Evolutionary conservation across 2,329 filamentous ascomycete genomes (phyloP).

Genomic region (Sclerotinia glacialis): DNA sequence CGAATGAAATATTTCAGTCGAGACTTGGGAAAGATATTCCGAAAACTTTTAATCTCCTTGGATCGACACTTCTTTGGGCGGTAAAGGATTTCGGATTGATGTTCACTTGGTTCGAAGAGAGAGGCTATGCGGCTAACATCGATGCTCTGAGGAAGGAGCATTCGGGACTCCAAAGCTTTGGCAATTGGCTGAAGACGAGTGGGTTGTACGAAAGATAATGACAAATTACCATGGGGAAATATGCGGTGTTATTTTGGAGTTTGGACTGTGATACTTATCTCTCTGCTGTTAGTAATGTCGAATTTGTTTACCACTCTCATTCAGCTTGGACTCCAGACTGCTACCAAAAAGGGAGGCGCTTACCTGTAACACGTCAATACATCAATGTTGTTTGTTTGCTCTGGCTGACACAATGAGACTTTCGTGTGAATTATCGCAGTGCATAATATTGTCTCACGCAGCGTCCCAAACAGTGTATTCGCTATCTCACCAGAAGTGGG

Average conservation of each 20-base stretch:
- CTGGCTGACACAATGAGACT: too few species aligned
- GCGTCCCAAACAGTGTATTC: too few species aligned
- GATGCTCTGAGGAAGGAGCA: conserved; percentile 43
- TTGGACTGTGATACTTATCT: not conserved
- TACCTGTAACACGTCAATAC: too few species aligned
- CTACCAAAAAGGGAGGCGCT: too few species aligned
- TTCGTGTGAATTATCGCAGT: too few species aligned
- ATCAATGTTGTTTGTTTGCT: too few species aligned
- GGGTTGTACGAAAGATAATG: not conserved
- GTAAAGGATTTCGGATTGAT: conserved; percentile 35
- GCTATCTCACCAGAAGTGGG: too few species aligned
- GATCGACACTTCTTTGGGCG: conserved; percentile 29
- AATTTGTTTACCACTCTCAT: too few species aligned
- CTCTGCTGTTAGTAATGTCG: not conserved
- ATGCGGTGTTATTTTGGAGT: conserved; percentile 1
- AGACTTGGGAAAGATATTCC: conserved; percentile 35
- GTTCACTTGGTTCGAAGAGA: conserved; percentile 37
- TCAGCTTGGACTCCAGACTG: too few species aligned
- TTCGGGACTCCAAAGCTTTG: conserved; percentile 45
- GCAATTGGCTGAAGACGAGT: conserved; percentile 46
- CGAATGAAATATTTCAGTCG: conserved; percentile 37
- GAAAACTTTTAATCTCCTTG: conserved; percentile 35
- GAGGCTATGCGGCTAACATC: conserved; percentile 40
- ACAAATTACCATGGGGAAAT: not conserved
- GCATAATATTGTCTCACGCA: too few species aligned